Evolutionary conservation across 345 rosid genomes (phyloP).

Genomic region (Citrus reticulata): DNA sequence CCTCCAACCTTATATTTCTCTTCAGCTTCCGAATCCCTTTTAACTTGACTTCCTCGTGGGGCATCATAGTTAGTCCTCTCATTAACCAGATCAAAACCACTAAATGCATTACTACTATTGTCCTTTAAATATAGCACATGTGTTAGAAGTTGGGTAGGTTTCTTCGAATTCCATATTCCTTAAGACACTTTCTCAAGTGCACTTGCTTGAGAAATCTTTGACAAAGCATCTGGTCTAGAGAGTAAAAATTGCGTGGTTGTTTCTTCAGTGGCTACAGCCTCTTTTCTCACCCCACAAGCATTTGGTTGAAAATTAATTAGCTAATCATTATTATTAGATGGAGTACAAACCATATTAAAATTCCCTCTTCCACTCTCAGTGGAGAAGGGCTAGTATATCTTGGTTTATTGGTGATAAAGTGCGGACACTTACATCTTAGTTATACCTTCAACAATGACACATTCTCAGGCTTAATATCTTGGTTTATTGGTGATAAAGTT

Average conservation of each 20-base stretch:
- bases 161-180: slow-evolving; percentile 26
- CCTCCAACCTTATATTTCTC: slow-evolving; percentile 4
- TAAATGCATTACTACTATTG: background rate
- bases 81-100: background rate
- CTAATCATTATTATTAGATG: background rate
- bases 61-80: slow-evolving; percentile 8
- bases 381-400: background rate
- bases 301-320: slow-evolving; percentile 10
- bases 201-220: slow-evolving; percentile 26
- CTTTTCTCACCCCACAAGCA: slow-evolving; percentile 21
- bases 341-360: background rate
- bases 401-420: background rate
- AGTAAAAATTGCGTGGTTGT: background rate
- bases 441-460: background rate
- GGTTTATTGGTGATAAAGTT: background rate
- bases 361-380: background rate
- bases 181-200: slow-evolving; percentile 27
- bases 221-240: background rate
- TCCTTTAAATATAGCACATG: slow-evolving; percentile 9
- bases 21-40: background rate
- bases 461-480: slow-evolving; percentile 2
- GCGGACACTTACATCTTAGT: slow-evolving; percentile 1
- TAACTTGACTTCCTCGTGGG: slow-evolving; percentile 9
- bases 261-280: background rate
- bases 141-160: slow-evolving; percentile 15